A percentile compares a stretch with the other conserved stretches of the same genome.
Conservation (phyloP, 352 stramenopile genomes). For the Pythium volutum region DNA sequence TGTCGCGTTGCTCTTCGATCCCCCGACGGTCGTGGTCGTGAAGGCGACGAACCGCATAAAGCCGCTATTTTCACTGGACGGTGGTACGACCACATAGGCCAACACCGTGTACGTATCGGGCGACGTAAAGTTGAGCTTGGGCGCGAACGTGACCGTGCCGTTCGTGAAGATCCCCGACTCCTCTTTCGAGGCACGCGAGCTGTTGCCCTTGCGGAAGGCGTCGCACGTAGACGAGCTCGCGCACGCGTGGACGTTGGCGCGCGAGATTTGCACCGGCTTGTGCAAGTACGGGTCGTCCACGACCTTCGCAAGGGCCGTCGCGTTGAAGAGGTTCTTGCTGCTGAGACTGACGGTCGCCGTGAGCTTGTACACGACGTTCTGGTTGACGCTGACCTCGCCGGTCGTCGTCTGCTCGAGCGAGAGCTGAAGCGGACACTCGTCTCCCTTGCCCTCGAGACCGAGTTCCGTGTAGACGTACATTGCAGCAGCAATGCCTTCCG, state of each 20-base stretch:
- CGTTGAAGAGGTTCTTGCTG: conserved; percentile 8
- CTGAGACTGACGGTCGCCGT: conserved; percentile 2
- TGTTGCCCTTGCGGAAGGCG: conserved; percentile 11
- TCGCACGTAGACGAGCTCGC: conserved; percentile 4
- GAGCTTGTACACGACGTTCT: conserved; percentile 2
- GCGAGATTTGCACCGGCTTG: conserved; percentile 3
- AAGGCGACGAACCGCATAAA: background rate
- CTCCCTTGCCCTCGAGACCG: background rate
- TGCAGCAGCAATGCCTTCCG: background rate
- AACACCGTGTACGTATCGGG: conserved; percentile 8
- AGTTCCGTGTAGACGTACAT: conserved; percentile 2
- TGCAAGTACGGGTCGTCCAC: background rate
- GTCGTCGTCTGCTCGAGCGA: conserved; percentile 1
- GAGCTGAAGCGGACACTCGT: conserved; percentile 5
- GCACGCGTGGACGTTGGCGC: conserved; percentile 7
- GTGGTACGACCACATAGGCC: background rate
- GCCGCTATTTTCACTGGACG: background rate
- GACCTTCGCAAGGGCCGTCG: background rate
- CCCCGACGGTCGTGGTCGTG: conserved; percentile 7
- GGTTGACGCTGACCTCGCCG: background rate
- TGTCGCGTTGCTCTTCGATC: background rate
- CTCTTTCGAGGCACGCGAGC: background rate
- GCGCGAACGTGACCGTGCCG: conserved; percentile 1
- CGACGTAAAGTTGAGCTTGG: conserved; percentile 3
- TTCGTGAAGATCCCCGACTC: background rate